Conservation (phyloP, 441 rosid genomes). For the Aleurites moluccanus region DNA sequence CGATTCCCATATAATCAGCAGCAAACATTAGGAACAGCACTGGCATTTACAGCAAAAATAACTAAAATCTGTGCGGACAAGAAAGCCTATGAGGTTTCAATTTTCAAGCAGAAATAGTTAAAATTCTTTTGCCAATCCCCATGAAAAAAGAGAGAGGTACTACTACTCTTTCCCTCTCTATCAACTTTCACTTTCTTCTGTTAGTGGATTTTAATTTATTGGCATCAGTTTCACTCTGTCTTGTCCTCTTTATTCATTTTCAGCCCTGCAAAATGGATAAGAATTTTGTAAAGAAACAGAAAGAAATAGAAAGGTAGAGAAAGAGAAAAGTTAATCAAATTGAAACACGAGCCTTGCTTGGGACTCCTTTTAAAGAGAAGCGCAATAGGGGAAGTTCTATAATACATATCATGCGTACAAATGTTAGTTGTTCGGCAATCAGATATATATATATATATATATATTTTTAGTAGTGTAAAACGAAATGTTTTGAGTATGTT, state of each 20-base stretch:
- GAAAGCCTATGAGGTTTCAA: constrained; percentile 6
- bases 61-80: not conserved
- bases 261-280: constrained; percentile 17
- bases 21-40: constrained; percentile 15
- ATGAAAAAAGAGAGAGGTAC: not conserved
- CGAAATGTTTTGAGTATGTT: too few species aligned
- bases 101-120: constrained; percentile 3
- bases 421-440: too few species aligned
- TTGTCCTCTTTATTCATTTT: constrained; percentile 5
- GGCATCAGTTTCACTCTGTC: constrained; percentile 11
- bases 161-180: constrained; percentile 13
- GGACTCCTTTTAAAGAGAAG: constrained; percentile 29
- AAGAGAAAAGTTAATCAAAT: not conserved
- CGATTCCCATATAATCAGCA: constrained; percentile 23
- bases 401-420: not conserved
- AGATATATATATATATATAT: too few species aligned
- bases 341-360: constrained; percentile 13
- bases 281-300: not conserved
- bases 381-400: not conserved
- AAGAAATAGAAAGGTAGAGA: not conserved
- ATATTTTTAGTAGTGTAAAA: not conserved
- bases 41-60: constrained; percentile 14
- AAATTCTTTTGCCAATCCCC: constrained; percentile 23
- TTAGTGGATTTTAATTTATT: constrained; percentile 16
- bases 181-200: constrained; percentile 20